A percentile compares a stretch with the other conserved stretches of the same genome.
These are phyloP conservation scores for Pseudonitzschia delicatissima DNA, from an alignment of 108 stramenopile species.

Conservation along the genomic window DNA sequence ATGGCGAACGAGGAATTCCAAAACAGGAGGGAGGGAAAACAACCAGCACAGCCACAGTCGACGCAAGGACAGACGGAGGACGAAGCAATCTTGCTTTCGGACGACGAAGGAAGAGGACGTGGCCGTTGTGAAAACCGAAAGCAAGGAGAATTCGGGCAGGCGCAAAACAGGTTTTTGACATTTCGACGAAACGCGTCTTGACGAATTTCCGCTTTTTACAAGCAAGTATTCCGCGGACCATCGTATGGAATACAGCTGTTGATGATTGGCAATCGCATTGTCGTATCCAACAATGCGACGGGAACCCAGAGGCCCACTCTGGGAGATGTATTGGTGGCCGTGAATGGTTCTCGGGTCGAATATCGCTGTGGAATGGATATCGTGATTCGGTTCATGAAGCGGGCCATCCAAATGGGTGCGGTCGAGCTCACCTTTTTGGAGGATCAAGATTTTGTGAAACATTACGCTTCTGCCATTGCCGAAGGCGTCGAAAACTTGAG, in stretches of 20 bases:
- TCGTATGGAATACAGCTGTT: conserved; percentile 33
- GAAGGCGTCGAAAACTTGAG: neutral
- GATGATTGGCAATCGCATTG: conserved; percentile 34
- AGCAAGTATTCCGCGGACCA: conserved; percentile 25
- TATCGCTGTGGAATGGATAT: neutral
- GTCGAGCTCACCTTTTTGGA: conserved; percentile 15
- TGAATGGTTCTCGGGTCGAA: conserved; percentile 32
- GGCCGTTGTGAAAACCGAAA: neutral
- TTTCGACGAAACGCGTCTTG: neutral
- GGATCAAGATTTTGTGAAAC: conserved; percentile 2
- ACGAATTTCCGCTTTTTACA: conserved; percentile 23
- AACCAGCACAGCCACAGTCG: neutral
- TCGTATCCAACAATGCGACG: conserved; percentile 15
- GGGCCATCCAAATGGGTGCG: neutral
- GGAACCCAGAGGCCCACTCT: conserved; percentile 29
- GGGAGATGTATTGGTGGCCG: conserved; percentile 56
- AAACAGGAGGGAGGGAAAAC: conserved; percentile 42
- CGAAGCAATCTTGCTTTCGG: conserved; percentile 43
- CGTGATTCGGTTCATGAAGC: conserved; percentile 18
- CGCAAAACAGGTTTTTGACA: conserved; percentile 5
- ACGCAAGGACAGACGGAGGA: conserved; percentile 31
- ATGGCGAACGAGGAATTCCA: conserved; percentile 46
- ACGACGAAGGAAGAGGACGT: conserved; percentile 32
- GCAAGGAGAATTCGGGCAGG: conserved; percentile 7
- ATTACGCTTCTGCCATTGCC: neutral